Percentiles rank a stretch among this genome's conserved stretches.
These are phyloP conservation scores for Fragilaria radians DNA, from an alignment of 108 stramenopile species.

Conservation along the genomic window DNA sequence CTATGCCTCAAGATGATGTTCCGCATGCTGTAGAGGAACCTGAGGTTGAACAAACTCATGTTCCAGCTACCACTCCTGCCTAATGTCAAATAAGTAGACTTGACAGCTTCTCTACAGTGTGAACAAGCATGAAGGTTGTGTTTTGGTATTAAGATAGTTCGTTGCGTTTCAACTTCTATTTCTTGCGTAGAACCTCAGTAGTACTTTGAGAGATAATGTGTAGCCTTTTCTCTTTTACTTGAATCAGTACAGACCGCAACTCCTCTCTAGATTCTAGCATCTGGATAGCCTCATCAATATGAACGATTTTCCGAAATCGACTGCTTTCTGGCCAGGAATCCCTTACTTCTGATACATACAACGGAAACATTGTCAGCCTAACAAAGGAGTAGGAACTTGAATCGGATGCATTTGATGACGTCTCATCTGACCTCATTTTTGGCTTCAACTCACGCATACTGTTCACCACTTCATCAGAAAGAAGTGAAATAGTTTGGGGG, in stretches of 20 bases:
- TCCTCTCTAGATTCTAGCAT: conserved; percentile 58
- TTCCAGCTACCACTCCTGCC: too few relatives aligned
- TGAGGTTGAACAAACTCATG: background rate
- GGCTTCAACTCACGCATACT: conserved; percentile 3
- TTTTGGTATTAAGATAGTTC: too few relatives aligned
- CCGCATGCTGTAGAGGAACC: background rate
- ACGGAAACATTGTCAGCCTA: conserved; percentile 66
- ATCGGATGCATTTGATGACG: conserved; percentile 33
- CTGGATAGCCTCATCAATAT: conserved; percentile 72
- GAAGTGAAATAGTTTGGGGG: background rate
- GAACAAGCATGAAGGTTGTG: too few relatives aligned
- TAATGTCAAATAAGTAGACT: too few relatives aligned
- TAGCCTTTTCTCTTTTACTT: conserved; percentile 56
- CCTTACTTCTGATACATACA: conserved; percentile 77
- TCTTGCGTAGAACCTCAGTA: background rate
- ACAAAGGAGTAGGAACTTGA: conserved; percentile 41
- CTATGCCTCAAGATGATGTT: background rate
- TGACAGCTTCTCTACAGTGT: too few relatives aligned
- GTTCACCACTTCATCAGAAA: conserved; percentile 6
- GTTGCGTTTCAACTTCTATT: too few relatives aligned
- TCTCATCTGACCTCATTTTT: conserved; percentile 13
- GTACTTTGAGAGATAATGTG: conserved; percentile 18
- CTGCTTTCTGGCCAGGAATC: conserved; percentile 83
- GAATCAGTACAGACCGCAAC: conserved; percentile 45
- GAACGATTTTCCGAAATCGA: conserved; percentile 60